Conservation (phyloP, 2,329 filamentous ascomycete species). For the Alternaria arbusti region DNA sequence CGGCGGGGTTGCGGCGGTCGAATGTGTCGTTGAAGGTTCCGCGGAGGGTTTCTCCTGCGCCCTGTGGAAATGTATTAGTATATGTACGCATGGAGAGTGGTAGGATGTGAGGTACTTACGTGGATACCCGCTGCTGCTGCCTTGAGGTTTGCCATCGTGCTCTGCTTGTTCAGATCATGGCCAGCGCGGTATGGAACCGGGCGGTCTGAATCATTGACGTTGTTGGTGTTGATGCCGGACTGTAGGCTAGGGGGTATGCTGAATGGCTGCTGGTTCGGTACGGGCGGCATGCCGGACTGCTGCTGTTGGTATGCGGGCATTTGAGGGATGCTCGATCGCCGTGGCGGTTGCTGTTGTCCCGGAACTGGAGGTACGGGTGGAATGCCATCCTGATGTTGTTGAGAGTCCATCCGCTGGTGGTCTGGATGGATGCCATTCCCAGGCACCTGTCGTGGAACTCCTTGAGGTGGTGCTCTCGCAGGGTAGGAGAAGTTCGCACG, state of each 20-base stretch:
- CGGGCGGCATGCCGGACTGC: conserved; percentile 17
- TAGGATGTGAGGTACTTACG: conserved; percentile 24
- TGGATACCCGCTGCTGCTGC: conserved; percentile 46
- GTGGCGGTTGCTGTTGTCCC: background rate
- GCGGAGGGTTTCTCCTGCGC: conserved; percentile 45
- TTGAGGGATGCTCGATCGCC: conserved; percentile 3
- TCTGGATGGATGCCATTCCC: conserved; percentile 3
- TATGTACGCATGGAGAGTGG: background rate
- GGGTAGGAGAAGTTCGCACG: conserved; percentile 47
- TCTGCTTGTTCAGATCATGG: conserved; percentile 32
- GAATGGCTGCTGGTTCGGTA: conserved; percentile 1
- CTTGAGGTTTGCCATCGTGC: conserved; percentile 43
- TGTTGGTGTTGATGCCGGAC: conserved; percentile 8
- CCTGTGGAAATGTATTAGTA: conserved; percentile 25
- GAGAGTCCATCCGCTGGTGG: conserved; percentile 1
- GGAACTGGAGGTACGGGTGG: conserved; percentile 8
- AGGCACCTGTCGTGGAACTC: conserved; percentile 39
- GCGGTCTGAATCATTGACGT: conserved; percentile 19
- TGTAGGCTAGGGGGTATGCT: conserved; percentile 6
- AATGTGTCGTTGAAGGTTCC: conserved; percentile 44
- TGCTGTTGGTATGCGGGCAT: conserved; percentile 13
- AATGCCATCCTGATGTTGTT: conserved; percentile 8
- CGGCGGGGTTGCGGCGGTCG: conserved; percentile 37
- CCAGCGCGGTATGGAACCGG: conserved; percentile 31
- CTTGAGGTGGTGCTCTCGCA: conserved; percentile 38